Conservation (phyloP, 2,329 filamentous ascomycete genomes). For the Neopestalotiopsis sp. region DNA sequence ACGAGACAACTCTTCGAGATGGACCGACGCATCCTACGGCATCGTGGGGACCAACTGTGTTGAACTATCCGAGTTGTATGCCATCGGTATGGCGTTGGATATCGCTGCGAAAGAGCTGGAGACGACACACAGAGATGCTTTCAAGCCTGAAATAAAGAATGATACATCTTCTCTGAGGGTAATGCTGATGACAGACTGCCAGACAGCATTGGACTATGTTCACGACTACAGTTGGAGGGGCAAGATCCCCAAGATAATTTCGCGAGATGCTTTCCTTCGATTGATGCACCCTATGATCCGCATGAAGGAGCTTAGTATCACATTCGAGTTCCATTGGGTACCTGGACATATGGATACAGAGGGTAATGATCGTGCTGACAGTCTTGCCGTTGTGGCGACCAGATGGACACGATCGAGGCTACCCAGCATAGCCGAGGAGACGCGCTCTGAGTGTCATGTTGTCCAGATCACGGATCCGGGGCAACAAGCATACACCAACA, state of each 20-base stretch:
- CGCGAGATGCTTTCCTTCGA: not conserved
- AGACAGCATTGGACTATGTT: not conserved
- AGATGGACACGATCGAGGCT: not conserved
- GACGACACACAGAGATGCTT: not conserved
- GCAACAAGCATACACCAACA: too few species aligned
- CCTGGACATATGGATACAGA: constrained; percentile 1
- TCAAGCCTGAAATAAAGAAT: too few species aligned
- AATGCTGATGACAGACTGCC: not conserved
- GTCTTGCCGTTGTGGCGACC: not conserved
- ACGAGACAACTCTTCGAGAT: not conserved
- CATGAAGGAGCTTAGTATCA: not conserved
- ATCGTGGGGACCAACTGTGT: not conserved
- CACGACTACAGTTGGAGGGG: constrained; percentile 1
- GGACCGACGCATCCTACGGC: not conserved
- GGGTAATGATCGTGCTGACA: constrained; percentile 1
- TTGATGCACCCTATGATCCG: not conserved
- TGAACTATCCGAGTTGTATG: not conserved
- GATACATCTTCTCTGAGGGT: not conserved
- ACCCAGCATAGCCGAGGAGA: not conserved
- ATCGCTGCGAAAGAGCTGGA: not conserved
- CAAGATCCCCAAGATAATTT: not conserved
- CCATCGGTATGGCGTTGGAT: not conserved
- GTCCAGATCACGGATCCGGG: not conserved
- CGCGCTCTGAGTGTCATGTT: not conserved
- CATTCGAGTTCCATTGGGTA: constrained; percentile 5